These are phyloP conservation scores for Yamadazyma dushanensis DNA, from an alignment of 1,139 yeast genomes.

Conservation along the genomic window DNA sequence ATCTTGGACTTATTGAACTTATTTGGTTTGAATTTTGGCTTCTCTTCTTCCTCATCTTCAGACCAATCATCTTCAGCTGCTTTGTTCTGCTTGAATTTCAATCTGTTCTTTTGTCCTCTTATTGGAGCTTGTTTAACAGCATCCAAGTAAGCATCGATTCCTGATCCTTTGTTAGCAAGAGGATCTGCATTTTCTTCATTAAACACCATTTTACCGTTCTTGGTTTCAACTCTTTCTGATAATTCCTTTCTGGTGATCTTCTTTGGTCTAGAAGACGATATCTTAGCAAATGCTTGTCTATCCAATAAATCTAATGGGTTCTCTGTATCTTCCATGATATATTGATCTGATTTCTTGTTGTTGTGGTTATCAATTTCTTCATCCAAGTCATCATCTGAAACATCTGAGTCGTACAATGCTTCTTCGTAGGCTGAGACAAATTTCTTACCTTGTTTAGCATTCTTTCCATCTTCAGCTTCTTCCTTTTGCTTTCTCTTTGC, in stretches of 20 bases:
- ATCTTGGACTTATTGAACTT: slow-evolving; percentile 23
- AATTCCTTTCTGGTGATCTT: slow-evolving; percentile 47
- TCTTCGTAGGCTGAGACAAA: slow-evolving; percentile 86
- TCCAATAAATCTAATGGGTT: slow-evolving; percentile 90
- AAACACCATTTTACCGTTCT: slow-evolving; percentile 55
- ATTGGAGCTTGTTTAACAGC: slow-evolving; percentile 92
- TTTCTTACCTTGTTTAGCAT: slow-evolving; percentile 37
- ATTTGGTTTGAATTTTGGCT: slow-evolving; percentile 16
- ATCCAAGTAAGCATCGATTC: slow-evolving; percentile 88
- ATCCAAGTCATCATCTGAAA: slow-evolving; percentile 45
- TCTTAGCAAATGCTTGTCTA: slow-evolving; percentile 78
- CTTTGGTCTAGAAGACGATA: slow-evolving; percentile 81
- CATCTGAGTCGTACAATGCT: slow-evolving; percentile 65
- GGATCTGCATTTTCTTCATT: slow-evolving; percentile 53
- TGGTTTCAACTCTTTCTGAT: slow-evolving; percentile 52
- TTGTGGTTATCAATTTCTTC: slow-evolving; percentile 27
- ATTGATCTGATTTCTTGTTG: slow-evolving; percentile 43
- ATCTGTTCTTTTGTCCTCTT: slow-evolving; percentile 86
- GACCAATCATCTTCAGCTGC: slow-evolving; percentile 55
- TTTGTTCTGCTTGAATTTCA: slow-evolving; percentile 75
- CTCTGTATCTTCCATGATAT: slow-evolving; percentile 74
- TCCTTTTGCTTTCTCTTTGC: slow-evolving; percentile 68
- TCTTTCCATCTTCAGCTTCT: slow-evolving; percentile 20
- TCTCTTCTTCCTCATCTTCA: slow-evolving; percentile 42
- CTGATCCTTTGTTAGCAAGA: slow-evolving; percentile 47